Conservation (phyloP, 2,329 filamentous ascomycete species). For the Bipolaris oryzae region DNA sequence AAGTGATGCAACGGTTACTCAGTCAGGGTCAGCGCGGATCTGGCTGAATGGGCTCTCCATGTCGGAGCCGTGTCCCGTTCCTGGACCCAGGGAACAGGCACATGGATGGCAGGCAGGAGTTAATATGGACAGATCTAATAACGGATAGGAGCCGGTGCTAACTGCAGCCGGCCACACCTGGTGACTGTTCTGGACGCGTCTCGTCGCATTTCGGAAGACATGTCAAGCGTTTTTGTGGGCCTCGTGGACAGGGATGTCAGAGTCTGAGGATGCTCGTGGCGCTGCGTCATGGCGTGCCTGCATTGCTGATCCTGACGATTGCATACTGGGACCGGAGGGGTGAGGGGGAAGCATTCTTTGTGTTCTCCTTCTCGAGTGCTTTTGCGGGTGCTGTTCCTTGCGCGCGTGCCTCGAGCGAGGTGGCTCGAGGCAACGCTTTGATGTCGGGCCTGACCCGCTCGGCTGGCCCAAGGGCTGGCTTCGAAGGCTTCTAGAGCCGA, state of each 20-base stretch:
- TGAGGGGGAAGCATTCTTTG: neutral
- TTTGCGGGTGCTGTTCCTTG: neutral
- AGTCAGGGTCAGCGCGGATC: too few relatives aligned
- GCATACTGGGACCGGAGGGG: neutral
- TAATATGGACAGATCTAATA: neutral
- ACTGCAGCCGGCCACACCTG: constrained; percentile 10
- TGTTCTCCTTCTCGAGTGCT: neutral
- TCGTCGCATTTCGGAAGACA: constrained; percentile 19
- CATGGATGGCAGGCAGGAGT: constrained; percentile 4
- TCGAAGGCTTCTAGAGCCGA: constrained; percentile 10
- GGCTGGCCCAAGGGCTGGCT: constrained; percentile 13
- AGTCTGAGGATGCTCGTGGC: constrained; percentile 20
- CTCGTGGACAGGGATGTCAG: constrained; percentile 22
- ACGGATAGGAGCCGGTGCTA: constrained; percentile 9
- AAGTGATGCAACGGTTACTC: neutral
- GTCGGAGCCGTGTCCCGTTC: neutral
- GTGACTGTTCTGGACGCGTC: constrained; percentile 30
- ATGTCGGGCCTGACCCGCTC: constrained; percentile 14
- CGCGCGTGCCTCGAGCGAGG: neutral
- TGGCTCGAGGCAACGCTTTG: neutral
- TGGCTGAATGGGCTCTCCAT: neutral
- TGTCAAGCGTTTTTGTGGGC: constrained; percentile 25
- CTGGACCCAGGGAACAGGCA: neutral
- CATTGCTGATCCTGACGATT: constrained; percentile 1
- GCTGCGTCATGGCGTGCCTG: constrained; percentile 18